phyloP scores from a whole-genome alignment of 805 yeast genomes.

The Zygosaccharomyces pseudorouxii region DNA sequence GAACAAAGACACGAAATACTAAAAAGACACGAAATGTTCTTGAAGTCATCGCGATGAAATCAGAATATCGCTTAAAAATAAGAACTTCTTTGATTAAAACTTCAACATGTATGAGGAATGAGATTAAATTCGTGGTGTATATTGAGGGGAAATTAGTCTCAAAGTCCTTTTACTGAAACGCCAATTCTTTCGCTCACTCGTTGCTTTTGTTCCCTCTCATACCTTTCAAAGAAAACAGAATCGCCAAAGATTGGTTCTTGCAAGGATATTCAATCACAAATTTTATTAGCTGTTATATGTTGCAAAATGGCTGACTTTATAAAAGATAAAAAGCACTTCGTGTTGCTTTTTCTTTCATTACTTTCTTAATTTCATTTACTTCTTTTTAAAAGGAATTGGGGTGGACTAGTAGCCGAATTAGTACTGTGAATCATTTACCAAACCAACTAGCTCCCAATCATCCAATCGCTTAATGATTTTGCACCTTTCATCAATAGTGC shows the following conservation, averaged over 20 bases:
- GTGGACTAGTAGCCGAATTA: neutral
- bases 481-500: conserved; percentile 4
- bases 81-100: neutral
- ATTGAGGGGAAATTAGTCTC: neutral
- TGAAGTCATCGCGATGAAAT: conserved; percentile 2
- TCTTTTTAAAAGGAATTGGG: neutral
- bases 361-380: neutral
- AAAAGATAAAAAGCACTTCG: neutral
- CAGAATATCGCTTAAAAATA: neutral
- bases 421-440: neutral
- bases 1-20: conserved; percentile 1
- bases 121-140: neutral
- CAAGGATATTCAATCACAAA: neutral
- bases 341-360: neutral
- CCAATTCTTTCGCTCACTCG: neutral
- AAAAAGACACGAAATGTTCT: conserved; percentile 2
- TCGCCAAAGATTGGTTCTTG: conserved; percentile 1
- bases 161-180: neutral
- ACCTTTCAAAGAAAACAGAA: neutral
- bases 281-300: neutral
- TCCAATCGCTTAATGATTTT: neutral
- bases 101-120: neutral
- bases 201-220: neutral
- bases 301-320: conserved; percentile 1
- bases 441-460: neutral